Conservation (phyloP, 148 eudicot genomes). For the Rhododendron molle region DNA sequence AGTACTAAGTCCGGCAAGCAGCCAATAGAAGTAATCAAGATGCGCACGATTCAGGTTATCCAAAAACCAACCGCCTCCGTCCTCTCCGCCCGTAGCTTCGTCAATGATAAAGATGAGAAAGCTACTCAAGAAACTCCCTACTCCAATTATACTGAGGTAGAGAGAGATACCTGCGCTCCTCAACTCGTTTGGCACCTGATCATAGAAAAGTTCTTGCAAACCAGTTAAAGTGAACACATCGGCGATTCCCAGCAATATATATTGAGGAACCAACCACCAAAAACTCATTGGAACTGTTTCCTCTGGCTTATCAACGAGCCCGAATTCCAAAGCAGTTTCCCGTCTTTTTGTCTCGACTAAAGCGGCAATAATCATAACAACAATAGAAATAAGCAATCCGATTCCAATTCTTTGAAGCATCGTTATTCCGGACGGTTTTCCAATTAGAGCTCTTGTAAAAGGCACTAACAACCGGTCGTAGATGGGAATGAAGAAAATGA, state of each 20-base stretch:
- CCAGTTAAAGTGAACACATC: constrained; percentile 46
- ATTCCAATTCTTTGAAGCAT: constrained; percentile 35
- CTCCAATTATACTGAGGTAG: constrained; percentile 30
- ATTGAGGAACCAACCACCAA: constrained; percentile 48
- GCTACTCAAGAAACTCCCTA: constrained; percentile 39
- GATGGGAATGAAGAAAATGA: constrained; percentile 25
- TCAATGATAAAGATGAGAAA: constrained; percentile 29
- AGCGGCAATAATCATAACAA: constrained; percentile 26
- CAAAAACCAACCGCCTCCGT: constrained; percentile 48
- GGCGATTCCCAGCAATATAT: constrained; percentile 26
- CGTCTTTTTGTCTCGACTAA: constrained; percentile 22
- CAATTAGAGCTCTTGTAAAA: constrained; percentile 21
- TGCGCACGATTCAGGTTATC: constrained; percentile 50
- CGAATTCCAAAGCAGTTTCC: constrained; percentile 13
- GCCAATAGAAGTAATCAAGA: constrained; percentile 69
- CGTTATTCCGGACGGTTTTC: constrained; percentile 36
- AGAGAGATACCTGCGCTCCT: constrained; percentile 37
- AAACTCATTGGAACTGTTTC: constrained; percentile 33
- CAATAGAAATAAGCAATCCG: constrained; percentile 14
- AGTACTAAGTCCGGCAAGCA: constrained; percentile 37
- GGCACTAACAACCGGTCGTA: constrained; percentile 40
- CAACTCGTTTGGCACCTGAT: constrained; percentile 34
- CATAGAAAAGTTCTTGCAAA: constrained; percentile 44
- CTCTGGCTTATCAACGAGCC: constrained; percentile 19
- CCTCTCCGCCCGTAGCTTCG: constrained; percentile 14